Evolutionary conservation across 1,284 basidiomycete species (phyloP), one percentile per base, ranked within the genome.

Genomic region (Xerocomus cyaneibrunnescens): DNA sequence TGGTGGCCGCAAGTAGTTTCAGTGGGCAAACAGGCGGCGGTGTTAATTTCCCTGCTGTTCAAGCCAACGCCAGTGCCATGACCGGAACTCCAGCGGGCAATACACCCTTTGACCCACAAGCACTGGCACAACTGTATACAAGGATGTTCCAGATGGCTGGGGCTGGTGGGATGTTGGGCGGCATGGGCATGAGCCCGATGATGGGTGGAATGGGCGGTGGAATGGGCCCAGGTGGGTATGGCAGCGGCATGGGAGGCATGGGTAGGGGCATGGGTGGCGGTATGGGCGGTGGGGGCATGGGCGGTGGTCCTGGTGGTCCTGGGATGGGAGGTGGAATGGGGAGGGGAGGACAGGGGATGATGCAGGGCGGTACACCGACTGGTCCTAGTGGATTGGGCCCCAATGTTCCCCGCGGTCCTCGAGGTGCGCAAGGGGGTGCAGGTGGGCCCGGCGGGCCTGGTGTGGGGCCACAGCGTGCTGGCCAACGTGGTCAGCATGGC

Each of bases 91-190:
- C 66, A n/a, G 59, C 48, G 7, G 74, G 73, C 21, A 81, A 76
- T 61, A 79, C 85, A 5, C 79, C 87, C 4, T 89, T 92, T 65
- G 89, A 91, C 62, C 87, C 90, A 1, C 87, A 90, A 62, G 88
- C 87, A 0, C 79, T 92, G 53, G 89, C 89, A 0, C 77, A 84
- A 31, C 77, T 92, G 19, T 92, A 91, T 67, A 89, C 87, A 3
- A 82, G 89, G 51, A 92, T 92, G 87, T 87, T 89, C 75, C 83
- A 87, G 61, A 88, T 90, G 78, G 74, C 75, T 27, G 78, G 80
- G 64, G 75, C 71, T 31, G 68, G 72, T 8, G 62, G 59, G 1
- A 74, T 76, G 71, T 74, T 72, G 55, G 69, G 69, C 19, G 66
- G 66, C 4, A 76, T 77, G 72, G 67, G 66, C 27, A 62, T 62